Conservation (phyloP, 2,329 filamentous ascomycete species). For the Aspergillus unguis region DNA sequence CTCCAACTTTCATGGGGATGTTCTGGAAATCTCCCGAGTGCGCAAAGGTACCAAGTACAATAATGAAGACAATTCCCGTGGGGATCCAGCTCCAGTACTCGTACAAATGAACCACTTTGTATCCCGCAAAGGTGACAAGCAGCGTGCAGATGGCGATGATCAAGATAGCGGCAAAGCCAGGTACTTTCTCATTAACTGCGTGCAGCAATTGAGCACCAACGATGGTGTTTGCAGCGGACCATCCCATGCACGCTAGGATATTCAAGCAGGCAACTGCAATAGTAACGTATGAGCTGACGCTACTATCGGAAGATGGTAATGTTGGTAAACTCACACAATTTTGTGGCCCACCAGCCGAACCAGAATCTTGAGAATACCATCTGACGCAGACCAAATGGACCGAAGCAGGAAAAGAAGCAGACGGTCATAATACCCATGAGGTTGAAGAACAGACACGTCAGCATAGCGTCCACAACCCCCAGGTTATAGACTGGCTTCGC, state of each 20-base stretch:
- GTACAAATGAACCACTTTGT: constrained; percentile 73
- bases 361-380: constrained; percentile 78
- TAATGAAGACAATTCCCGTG: constrained; percentile 68
- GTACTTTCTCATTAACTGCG: constrained; percentile 66
- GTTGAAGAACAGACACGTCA: constrained; percentile 73
- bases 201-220: constrained; percentile 75
- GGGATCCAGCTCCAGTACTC: constrained; percentile 75
- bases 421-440: constrained; percentile 68
- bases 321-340: constrained; percentile 53
- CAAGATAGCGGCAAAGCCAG: constrained; percentile 70
- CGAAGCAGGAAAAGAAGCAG: constrained; percentile 74
- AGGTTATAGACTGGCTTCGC: constrained; percentile 66
- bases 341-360: constrained; percentile 70
- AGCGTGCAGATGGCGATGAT: constrained; percentile 68
- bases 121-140: constrained; percentile 68
- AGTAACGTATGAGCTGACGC: constrained; percentile 5
- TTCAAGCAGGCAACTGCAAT: constrained; percentile 64
- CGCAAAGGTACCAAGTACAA: constrained; percentile 66
- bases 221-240: constrained; percentile 74
- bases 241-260: constrained; percentile 67
- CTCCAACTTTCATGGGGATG: constrained; percentile 59
- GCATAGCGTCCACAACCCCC: constrained; percentile 68
- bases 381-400: constrained; percentile 73
- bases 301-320: neutral
- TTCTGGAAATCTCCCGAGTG: constrained; percentile 64